A percentile compares a stretch with the other conserved stretches of the same genome.
phyloP scores from a whole-genome alignment of 768 basidiomycete species.

The Trametes maxima region DNA sequence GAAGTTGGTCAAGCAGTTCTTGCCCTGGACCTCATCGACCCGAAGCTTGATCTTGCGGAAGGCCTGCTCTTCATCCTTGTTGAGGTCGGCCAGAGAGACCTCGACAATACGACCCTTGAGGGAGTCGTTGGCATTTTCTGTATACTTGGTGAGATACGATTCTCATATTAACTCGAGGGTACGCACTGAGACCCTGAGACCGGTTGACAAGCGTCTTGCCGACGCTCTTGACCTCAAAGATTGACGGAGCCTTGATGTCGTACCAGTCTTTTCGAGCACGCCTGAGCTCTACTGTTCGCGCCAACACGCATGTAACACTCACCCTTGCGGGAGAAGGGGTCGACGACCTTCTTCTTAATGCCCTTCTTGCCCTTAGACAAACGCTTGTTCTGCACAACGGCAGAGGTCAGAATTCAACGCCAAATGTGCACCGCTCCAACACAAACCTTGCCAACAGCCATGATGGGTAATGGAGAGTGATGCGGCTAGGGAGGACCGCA shows the following conservation, averaged over 20 bases:
- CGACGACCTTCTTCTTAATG: constrained; percentile 99
- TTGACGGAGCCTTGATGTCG: constrained; percentile 97
- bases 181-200: constrained; percentile 96
- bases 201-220: constrained; percentile 99
- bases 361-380: constrained; percentile 98
- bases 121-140: constrained; percentile 99
- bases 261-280: constrained; percentile 78
- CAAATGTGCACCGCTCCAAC: background rate
- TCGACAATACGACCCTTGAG: constrained; percentile 97
- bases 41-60: constrained; percentile 99
- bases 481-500: constrained; percentile 44
- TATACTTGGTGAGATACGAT: constrained; percentile 17
- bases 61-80: constrained; percentile 99
- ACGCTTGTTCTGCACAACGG: constrained; percentile 81
- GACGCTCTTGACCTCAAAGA: constrained; percentile 94
- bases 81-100: constrained; percentile 94
- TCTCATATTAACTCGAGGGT: background rate
- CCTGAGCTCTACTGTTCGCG: background rate
- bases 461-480: constrained; percentile 45
- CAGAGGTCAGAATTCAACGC: constrained; percentile 1
- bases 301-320: constrained; percentile 22
- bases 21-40: constrained; percentile 95
- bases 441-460: constrained; percentile 90
- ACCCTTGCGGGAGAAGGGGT: constrained; percentile 99
- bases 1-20: constrained; percentile 99